Percentiles rank a stretch among this genome's conserved stretches.
These are phyloP conservation scores for Bremia lactucae DNA, from an alignment of 352 stramenopile genomes.

Conservation along the genomic window DNA sequence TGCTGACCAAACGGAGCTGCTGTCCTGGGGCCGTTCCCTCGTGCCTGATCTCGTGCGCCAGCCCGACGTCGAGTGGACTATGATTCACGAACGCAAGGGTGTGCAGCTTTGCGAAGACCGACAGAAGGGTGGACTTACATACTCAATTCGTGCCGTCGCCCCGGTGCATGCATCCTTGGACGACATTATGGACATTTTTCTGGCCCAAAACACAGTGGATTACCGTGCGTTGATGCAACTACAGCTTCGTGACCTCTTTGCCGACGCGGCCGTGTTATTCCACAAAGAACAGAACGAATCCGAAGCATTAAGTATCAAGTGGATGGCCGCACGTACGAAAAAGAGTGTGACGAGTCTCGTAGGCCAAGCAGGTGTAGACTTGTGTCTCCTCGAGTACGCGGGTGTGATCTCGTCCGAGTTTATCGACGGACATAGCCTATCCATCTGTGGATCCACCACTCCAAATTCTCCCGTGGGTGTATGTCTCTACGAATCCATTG, in stretches of 20 bases:
- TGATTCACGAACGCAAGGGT: slow-evolving; percentile 59
- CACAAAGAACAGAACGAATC: slow-evolving; percentile 63
- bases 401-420: slow-evolving; percentile 46
- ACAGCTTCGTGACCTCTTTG: slow-evolving; percentile 60
- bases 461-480: slow-evolving; percentile 25
- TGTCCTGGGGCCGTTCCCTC: slow-evolving; percentile 64
- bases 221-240: slow-evolving; percentile 68
- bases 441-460: too few relatives aligned
- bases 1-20: slow-evolving; percentile 54
- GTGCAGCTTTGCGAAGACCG: slow-evolving; percentile 65
- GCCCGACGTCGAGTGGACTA: slow-evolving; percentile 67
- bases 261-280: slow-evolving; percentile 61
- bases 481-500: slow-evolving; percentile 74
- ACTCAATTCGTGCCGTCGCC: slow-evolving; percentile 56
- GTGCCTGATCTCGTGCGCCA: slow-evolving; percentile 52
- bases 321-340: slow-evolving; percentile 56
- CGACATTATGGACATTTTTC: slow-evolving; percentile 76
- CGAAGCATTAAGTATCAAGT: slow-evolving; percentile 77
- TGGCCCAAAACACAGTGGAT: slow-evolving; percentile 39
- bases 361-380: slow-evolving; percentile 42
- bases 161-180: slow-evolving; percentile 51
- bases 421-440: slow-evolving; percentile 32
- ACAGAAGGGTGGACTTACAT: slow-evolving; percentile 72
- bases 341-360: slow-evolving; percentile 41
- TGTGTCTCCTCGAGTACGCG: slow-evolving; percentile 71